Evolutionary conservation across 257 asterid genomes (phyloP).

Genomic region (Solanum habrochaites): DNA sequence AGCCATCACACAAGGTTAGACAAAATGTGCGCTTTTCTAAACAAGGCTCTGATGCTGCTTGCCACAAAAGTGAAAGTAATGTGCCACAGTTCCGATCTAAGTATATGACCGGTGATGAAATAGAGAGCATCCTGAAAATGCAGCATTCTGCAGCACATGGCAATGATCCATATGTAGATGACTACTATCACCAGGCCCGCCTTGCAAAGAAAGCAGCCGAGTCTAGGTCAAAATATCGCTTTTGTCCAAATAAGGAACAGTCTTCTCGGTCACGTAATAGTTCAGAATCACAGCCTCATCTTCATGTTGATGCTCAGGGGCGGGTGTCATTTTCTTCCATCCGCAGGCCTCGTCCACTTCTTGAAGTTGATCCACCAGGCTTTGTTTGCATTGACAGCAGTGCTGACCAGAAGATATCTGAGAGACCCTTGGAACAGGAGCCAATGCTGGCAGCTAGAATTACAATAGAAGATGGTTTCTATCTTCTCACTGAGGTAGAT

Average conservation of each 20-base stretch:
- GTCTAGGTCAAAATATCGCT: constrained; percentile 5
- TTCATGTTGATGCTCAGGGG: constrained; percentile 22
- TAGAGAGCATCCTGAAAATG: constrained; percentile 17
- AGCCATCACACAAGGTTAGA: constrained; percentile 6
- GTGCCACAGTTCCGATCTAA: constrained; percentile 17
- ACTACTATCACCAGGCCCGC: constrained; percentile 22
- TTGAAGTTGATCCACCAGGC: constrained; percentile 16
- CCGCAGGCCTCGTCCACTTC: constrained; percentile 24
- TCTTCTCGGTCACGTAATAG: constrained; percentile 10
- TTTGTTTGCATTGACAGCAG: constrained; percentile 1
- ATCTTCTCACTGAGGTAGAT: constrained; percentile 21
- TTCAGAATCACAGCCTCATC: constrained; percentile 14
- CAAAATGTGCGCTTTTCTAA: constrained; percentile 5
- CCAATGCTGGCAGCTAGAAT: constrained; percentile 26
- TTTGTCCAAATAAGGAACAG: constrained; percentile 13
- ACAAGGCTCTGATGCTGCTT: constrained; percentile 8
- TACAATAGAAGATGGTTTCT: constrained; percentile 17
- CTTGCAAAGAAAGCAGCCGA: constrained; percentile 12
- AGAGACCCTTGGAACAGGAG: constrained; percentile 20
- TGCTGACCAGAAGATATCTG: constrained; percentile 2
- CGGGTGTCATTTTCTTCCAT: constrained; percentile 18
- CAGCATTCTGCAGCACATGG: constrained; percentile 18
- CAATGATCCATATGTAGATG: constrained; percentile 20
- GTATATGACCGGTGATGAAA: constrained; percentile 22
- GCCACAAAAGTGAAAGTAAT: constrained; percentile 5